Evolutionary conservation across 2,329 filamentous ascomycete species (phyloP).

Genomic region (Fusarium lateritium): DNA sequence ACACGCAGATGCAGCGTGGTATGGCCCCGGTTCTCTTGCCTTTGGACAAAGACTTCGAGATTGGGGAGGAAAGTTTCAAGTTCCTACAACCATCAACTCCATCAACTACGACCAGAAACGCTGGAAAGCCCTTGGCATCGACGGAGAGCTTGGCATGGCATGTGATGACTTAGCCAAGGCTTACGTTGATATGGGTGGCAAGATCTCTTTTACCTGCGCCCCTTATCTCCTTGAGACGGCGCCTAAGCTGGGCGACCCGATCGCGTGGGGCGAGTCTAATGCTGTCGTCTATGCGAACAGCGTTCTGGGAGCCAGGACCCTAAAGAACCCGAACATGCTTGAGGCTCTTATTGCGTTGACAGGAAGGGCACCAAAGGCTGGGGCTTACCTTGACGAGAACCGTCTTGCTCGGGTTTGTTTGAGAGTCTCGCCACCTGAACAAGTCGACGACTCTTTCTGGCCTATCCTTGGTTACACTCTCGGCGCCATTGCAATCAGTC

Average conservation of each 20-base stretch:
- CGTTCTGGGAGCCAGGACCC: constrained; percentile 25
- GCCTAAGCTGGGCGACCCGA: constrained; percentile 12
- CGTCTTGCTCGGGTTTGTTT: constrained; percentile 3
- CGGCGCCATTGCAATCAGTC: constrained; percentile 4
- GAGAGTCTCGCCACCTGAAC: neutral
- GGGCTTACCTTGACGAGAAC: constrained; percentile 17
- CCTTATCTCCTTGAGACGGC: constrained; percentile 28
- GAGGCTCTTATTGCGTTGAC: constrained; percentile 28
- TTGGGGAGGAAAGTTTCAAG: constrained; percentile 15
- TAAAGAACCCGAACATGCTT: constrained; percentile 28
- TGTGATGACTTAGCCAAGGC: constrained; percentile 8
- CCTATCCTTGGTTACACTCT: constrained; percentile 26
- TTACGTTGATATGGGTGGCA: constrained; percentile 25
- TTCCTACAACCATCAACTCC: constrained; percentile 24
- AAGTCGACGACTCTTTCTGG: constrained; percentile 22
- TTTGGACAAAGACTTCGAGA: constrained; percentile 22
- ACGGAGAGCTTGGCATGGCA: constrained; percentile 1
- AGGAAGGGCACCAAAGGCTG: constrained; percentile 24
- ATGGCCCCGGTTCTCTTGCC: constrained; percentile 14
- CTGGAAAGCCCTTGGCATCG: constrained; percentile 17
- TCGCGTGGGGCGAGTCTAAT: constrained; percentile 32
- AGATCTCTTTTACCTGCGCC: constrained; percentile 26
- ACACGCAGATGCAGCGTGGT: constrained; percentile 21
- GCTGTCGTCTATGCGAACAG: constrained; percentile 33
- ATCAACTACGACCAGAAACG: constrained; percentile 25